Evolutionary conservation across 2,329 filamentous ascomycete species (phyloP).

Genomic region (Lithohypha guttulata): DNA sequence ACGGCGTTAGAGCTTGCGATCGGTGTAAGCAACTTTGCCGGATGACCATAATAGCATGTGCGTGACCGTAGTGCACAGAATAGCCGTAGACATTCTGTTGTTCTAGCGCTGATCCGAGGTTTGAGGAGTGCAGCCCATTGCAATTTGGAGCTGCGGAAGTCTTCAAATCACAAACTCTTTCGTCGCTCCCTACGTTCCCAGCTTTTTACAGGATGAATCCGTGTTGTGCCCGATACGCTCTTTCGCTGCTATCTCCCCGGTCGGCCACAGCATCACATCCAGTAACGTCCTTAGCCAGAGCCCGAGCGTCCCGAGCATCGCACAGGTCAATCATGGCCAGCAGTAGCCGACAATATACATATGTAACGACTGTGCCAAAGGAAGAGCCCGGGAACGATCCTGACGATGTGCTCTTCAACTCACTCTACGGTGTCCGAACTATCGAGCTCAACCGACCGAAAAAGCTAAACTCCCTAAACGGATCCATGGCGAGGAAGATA

Average conservation of each 20-base stretch:
- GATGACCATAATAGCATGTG: too few relatives aligned
- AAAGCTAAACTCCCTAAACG: constrained; percentile 87
- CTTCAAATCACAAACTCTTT: too few relatives aligned
- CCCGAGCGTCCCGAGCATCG: background rate
- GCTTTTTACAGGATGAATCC: constrained; percentile 15
- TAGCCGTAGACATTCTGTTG: too few relatives aligned
- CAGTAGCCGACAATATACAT: background rate
- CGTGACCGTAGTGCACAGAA: too few relatives aligned
- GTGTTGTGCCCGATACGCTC: constrained; percentile 20
- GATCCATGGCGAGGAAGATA: constrained; percentile 93
- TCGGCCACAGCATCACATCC: constrained; percentile 8
- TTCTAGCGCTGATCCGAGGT: background rate
- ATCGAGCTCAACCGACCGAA: constrained; percentile 88
- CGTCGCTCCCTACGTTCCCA: constrained; percentile 1
- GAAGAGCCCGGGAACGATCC: constrained; percentile 59
- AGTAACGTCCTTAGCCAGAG: background rate
- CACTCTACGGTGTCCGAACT: constrained; percentile 76
- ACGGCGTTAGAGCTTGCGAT: too few relatives aligned
- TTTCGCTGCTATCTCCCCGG: constrained; percentile 12
- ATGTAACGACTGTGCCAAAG: constrained; percentile 27
- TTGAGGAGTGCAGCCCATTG: too few relatives aligned
- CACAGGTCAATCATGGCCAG: background rate
- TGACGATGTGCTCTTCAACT: constrained; percentile 88
- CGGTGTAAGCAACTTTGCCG: too few relatives aligned
- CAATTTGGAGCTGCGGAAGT: too few relatives aligned